Evolutionary conservation across 2,329 filamentous ascomycete genomes (phyloP).

Genomic region (Phialocephala subalpina): DNA sequence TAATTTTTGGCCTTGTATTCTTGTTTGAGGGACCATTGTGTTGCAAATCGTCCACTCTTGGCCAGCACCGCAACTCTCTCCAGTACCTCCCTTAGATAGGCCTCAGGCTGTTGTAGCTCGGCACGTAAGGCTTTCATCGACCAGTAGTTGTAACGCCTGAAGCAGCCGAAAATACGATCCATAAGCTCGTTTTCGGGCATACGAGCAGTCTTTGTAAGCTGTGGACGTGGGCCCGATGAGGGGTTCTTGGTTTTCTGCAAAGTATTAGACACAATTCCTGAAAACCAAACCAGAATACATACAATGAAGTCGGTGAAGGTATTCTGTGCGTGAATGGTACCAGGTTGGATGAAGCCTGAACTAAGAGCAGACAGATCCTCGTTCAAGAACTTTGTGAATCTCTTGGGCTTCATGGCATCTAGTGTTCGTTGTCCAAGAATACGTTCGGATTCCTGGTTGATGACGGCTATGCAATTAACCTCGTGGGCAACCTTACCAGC

Average conservation of each 20-base stretch:
- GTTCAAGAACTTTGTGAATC: conserved; percentile 54
- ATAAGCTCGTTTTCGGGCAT: conserved; percentile 89
- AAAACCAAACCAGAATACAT: conserved; percentile 44
- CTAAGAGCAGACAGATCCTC: conserved; percentile 36
- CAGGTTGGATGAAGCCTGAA: conserved; percentile 63
- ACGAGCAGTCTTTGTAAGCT: conserved; percentile 86
- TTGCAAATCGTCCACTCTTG: conserved; percentile 84
- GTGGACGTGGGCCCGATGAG: conserved; percentile 66
- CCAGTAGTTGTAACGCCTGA: conserved; percentile 91
- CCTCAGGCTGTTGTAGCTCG: conserved; percentile 84
- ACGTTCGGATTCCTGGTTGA: conserved; percentile 73
- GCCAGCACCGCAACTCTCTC: conserved; percentile 85
- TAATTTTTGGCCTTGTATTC: conserved; percentile 68
- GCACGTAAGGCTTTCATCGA: conserved; percentile 86
- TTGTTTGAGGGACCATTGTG: conserved; percentile 82
- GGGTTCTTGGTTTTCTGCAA: conserved; percentile 57
- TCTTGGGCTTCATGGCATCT: conserved; percentile 66
- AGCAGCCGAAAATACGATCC: conserved; percentile 84
- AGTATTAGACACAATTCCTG: conserved; percentile 18
- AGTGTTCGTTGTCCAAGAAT: conserved; percentile 66
- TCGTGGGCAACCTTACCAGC: conserved; percentile 79
- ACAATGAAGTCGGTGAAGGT: conserved; percentile 65
- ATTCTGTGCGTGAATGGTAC: conserved; percentile 52
- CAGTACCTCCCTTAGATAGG: conserved; percentile 87
- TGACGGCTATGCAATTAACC: conserved; percentile 75